Evolutionary conservation across 2,329 filamentous ascomycete species (phyloP).

Genomic region (Nemania abortiva): DNA sequence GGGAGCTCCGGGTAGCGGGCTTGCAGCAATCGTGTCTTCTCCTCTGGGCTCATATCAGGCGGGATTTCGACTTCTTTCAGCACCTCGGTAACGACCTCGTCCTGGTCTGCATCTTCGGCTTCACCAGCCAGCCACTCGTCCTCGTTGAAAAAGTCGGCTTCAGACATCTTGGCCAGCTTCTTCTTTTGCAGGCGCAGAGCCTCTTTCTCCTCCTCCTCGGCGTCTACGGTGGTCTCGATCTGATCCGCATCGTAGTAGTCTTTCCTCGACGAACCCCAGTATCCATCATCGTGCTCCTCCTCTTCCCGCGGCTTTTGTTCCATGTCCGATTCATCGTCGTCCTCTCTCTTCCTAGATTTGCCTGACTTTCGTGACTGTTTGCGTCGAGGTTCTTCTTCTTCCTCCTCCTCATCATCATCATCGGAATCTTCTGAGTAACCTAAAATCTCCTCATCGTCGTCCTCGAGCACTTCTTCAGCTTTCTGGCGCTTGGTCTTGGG

Average conservation of each 20-base stretch:
- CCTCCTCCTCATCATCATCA: constrained; percentile 56
- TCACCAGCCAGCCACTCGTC: constrained; percentile 80
- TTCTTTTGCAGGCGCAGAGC: constrained; percentile 90
- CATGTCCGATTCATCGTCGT: constrained; percentile 54
- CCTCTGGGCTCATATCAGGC: constrained; percentile 79
- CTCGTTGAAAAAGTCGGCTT: constrained; percentile 94
- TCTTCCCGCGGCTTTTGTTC: constrained; percentile 65
- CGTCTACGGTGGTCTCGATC: constrained; percentile 63
- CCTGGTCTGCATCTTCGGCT: constrained; percentile 61
- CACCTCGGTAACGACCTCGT: constrained; percentile 83
- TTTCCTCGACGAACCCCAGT: constrained; percentile 88
- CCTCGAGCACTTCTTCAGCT: constrained; percentile 61
- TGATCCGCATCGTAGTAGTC: constrained; percentile 93
- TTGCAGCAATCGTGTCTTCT: constrained; percentile 80
- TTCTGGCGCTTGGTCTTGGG: constrained; percentile 82
- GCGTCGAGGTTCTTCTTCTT: constrained; percentile 57
- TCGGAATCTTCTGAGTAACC: constrained; percentile 71
- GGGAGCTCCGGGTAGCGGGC: constrained; percentile 93
- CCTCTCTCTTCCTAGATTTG: constrained; percentile 42
- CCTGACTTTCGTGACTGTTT: constrained; percentile 58
- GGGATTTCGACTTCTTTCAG: constrained; percentile 86
- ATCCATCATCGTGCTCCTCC: constrained; percentile 69
- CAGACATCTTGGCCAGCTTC: constrained; percentile 87
- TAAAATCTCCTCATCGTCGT: constrained; percentile 72
- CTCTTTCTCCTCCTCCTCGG: constrained; percentile 91